Percentiles rank a stretch among this genome's conserved stretches.
phyloP scores from a whole-genome alignment of 2,329 filamentous ascomycete genomes.

The Leptographium galeiforme region DNA sequence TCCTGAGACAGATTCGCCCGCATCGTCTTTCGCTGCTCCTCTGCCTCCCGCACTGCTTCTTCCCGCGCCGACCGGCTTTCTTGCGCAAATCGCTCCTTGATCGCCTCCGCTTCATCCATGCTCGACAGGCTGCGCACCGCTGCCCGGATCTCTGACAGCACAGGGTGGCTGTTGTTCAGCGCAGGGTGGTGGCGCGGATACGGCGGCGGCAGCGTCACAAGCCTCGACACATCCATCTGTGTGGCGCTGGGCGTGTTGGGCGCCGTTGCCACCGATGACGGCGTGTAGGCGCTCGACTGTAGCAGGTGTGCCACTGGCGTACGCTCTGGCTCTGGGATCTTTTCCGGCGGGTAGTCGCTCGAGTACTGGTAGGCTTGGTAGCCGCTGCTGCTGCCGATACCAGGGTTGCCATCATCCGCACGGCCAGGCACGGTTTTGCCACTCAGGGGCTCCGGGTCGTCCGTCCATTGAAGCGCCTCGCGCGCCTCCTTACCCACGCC shows the following conservation, averaged over 20 bases:
- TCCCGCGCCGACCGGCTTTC: conserved; percentile 46
- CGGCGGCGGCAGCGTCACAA: conserved; percentile 84
- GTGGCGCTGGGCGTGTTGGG: conserved; percentile 33
- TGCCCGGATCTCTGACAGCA: conserved; percentile 64
- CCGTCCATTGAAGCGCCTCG: conserved; percentile 59
- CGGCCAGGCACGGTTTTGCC: conserved; percentile 14
- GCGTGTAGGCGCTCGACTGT: not conserved
- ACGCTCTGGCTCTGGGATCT: conserved; percentile 33
- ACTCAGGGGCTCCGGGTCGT: conserved; percentile 23
- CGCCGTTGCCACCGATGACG: conserved; percentile 20
- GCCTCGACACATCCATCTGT: conserved; percentile 73
- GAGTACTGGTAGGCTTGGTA: not conserved
- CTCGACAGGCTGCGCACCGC: conserved; percentile 63
- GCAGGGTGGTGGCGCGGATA: conserved; percentile 92
- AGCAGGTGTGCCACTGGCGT: conserved; percentile 27
- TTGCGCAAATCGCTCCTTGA: conserved; percentile 47
- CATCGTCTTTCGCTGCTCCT: conserved; percentile 48
- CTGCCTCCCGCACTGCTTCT: conserved; percentile 35
- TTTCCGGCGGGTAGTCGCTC: conserved; percentile 39
- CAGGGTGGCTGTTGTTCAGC: conserved; percentile 89
- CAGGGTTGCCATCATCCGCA: not conserved
- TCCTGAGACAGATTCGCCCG: conserved; percentile 65
- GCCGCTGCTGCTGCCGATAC: not conserved
- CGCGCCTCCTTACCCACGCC: conserved; percentile 65
- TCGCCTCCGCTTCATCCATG: conserved; percentile 55